Percentiles rank a stretch among this genome's conserved stretches.
phyloP scores from a whole-genome alignment of 106 monocot species.

The Dendrobium nobile region DNA sequence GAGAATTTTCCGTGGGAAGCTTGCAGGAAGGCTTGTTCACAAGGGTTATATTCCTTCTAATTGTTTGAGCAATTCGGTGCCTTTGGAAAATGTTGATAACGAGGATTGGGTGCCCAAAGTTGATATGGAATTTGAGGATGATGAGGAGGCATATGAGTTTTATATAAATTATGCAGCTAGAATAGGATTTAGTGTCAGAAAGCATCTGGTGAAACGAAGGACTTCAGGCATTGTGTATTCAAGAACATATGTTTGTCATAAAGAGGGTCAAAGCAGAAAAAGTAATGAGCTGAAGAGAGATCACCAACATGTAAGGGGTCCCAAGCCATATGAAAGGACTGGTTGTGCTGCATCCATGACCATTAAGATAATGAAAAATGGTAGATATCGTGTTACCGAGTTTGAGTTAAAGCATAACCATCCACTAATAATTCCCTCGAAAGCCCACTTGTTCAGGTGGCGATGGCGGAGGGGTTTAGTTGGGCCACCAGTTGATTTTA shows the following conservation, averaged over 20 bases:
- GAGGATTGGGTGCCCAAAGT: conserved; percentile 32
- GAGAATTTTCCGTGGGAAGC: not conserved
- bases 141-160: conserved; percentile 39
- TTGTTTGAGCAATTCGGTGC: not conserved
- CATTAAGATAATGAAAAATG: conserved; percentile 25
- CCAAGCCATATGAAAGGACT: conserved; percentile 18
- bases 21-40: not conserved
- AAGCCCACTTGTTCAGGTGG: conserved; percentile 16
- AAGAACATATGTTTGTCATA: conserved; percentile 28
- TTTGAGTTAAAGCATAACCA: conserved; percentile 27
- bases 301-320: conserved; percentile 6
- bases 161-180: conserved; percentile 30
- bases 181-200: conserved; percentile 37
- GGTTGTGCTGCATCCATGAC: conserved; percentile 22
- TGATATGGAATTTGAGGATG: conserved; percentile 52
- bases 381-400: conserved; percentile 21
- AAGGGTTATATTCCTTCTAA: not conserved
- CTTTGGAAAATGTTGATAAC: conserved; percentile 14
- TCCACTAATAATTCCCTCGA: conserved; percentile 12
- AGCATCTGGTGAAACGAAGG: conserved; percentile 24
- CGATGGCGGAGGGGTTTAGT: not conserved
- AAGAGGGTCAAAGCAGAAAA: conserved; percentile 18
- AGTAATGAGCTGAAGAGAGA: conserved; percentile 13
- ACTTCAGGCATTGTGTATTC: conserved; percentile 25
- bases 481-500: not conserved